Base-by-base conservation (phyloP, 2,329 filamentous ascomycete species). In the Davidsoniella virescens region DNA sequence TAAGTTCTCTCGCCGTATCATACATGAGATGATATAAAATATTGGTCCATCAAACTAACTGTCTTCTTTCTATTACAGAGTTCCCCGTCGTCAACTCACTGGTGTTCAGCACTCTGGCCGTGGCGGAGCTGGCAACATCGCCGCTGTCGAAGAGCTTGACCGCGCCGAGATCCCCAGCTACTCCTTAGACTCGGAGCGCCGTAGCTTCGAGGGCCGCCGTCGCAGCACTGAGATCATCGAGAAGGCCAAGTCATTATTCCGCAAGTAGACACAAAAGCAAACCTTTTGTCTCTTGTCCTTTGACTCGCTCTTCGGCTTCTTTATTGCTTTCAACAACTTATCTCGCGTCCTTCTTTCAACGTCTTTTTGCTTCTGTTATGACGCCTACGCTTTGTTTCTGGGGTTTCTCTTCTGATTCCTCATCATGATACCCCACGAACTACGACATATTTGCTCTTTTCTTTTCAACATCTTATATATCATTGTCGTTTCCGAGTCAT, bases 101-200 rank as follows among this genome's bases (percentile, higher is more conserved):
- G 73, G 72, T 40, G 72, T 72, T 25, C 73, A 75, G 52, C 79
- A 87, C 62, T 73, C 78, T 59, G 84, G 84, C 39, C 79, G 84
- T 38, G 84, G 84, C 37, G 84, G 84, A 50, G 80, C 81, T 17
- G 84, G 82, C 55, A 90, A 88, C 63, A 65, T 84, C 46, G 73
- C 75, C 65, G 65, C 68, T 44, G 64, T 63, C 38, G 60, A 64
- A 33, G 55, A 59, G 44, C 57, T 61, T 17, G 57, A 56, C 54
- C 59, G 58, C 54, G 57, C 58, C 33, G 64, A 66, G 39, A 57
- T 60, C 45, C 64, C 61, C 33, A 57, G 64, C 46, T 64, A 65
- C 33, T n/a, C 26, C 16, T 38, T 47, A 8, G 44, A 47, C 20
- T 26, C 44, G 26, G 43, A 16, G 17, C 29, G 9, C 12, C 29